Conservation (phyloP, 2,329 filamentous ascomycete species). For the Sclerotinia trifoliorum region DNA sequence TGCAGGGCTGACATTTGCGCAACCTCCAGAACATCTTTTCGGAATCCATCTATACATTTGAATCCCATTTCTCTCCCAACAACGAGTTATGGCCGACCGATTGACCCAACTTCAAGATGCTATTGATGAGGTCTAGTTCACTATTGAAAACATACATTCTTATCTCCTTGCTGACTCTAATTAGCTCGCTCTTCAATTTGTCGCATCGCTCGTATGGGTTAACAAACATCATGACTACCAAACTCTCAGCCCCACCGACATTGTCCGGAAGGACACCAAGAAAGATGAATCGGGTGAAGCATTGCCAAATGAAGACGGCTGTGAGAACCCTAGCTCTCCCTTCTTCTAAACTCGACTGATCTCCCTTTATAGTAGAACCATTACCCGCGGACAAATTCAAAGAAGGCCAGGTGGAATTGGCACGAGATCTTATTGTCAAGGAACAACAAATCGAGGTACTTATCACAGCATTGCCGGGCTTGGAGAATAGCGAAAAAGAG, state of each 20-base stretch:
- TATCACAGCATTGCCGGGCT: slow-evolving; percentile 71
- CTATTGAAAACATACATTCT: not conserved
- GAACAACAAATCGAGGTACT: slow-evolving; percentile 80
- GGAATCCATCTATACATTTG: slow-evolving; percentile 18
- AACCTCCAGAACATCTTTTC: slow-evolving; percentile 6
- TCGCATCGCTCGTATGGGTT: slow-evolving; percentile 65
- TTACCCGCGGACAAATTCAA: slow-evolving; percentile 63
- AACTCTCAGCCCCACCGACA: slow-evolving; percentile 56
- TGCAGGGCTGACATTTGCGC: slow-evolving; percentile 12
- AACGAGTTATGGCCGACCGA: slow-evolving; percentile 62
- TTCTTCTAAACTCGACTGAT: slow-evolving; percentile 23
- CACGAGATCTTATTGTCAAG: slow-evolving; percentile 73
- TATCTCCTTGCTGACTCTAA: slow-evolving; percentile 21
- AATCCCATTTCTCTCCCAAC: not conserved
- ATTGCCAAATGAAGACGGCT: slow-evolving; percentile 18
- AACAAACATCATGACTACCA: slow-evolving; percentile 67
- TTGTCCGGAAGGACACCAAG: slow-evolving; percentile 55
- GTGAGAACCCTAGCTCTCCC: not conserved
- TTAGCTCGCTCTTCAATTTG: slow-evolving; percentile 67
- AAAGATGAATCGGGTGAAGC: slow-evolving; percentile 33
- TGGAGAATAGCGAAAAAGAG: slow-evolving; percentile 75
- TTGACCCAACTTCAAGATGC: slow-evolving; percentile 84
- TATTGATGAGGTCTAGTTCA: slow-evolving; percentile 66
- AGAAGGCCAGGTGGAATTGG: slow-evolving; percentile 68
- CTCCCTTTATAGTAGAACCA: slow-evolving; percentile 52